Base-by-base conservation (phyloP, 768 basidiomycete genomes). In the Wakefieldia striispora region DNA sequence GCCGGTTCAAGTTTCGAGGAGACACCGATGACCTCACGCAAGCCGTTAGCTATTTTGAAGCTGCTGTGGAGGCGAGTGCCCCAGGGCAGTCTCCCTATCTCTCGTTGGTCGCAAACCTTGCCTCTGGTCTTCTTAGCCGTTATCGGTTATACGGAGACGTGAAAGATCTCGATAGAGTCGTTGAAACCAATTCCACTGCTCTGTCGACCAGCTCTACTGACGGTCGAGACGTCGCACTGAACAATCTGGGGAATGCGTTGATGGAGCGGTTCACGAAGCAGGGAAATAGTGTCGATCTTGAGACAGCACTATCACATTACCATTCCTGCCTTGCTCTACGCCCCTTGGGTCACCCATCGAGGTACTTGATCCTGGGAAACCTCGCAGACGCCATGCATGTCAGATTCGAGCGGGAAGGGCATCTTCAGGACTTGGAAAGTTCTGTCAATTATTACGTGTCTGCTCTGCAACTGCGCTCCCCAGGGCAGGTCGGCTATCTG, bases 341-440 rank as follows among this genome's bases (percentile, higher is more conserved):
- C 21, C 56, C 56, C 41, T 59, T 51, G 1, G 62, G 56, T 14
- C 56, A 60, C 45, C 40, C 50, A 16, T 39, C n/a, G 17, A 60
- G 57, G 34, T 17, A 29, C 11, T 27, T 19, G 13, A 34, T 41
- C 37, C 46, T 65, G 26, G 47, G 43, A 6, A 60, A 54, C 34
- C 54, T 72, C 6, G 68, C 57, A 9, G 51, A 38, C 40, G 50
- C 58, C 0, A 48, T 68, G 21, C 42, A 49, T 19, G 6, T 27
- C 50, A 62, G 49, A 20, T 72, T 61, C 53, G 59, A 64, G 29
- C 23, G 45, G 14, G 49, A 61, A 5, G 59, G 65, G 3, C 47
- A 58, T 12, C 34, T 49, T 17, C 47, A 51, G 40, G 66, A 71
- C 45, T 29, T 72, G 26, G 55, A 69, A 38, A 46, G 20, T 33